Evolutionary conservation across 2,329 filamentous ascomycete species (phyloP).

Genomic region (Neopestalotiopsis rosae): DNA sequence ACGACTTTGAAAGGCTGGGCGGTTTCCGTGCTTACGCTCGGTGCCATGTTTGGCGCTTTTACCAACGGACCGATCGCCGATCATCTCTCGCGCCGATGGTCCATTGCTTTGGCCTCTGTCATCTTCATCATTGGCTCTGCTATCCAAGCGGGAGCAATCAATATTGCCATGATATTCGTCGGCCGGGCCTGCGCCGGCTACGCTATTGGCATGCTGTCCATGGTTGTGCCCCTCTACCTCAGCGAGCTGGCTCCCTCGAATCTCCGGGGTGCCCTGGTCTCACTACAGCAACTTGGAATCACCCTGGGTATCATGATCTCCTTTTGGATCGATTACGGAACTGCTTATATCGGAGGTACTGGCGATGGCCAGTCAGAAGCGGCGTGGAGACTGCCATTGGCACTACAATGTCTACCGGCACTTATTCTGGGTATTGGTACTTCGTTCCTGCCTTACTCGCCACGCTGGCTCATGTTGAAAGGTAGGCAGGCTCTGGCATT

Average conservation of each 20-base stretch:
- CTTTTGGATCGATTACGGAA: slow-evolving; percentile 49
- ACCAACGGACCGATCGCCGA: slow-evolving; percentile 46
- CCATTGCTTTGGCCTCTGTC: slow-evolving; percentile 40
- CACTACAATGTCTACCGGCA: slow-evolving; percentile 59
- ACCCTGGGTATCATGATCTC: slow-evolving; percentile 48
- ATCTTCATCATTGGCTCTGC: slow-evolving; percentile 19
- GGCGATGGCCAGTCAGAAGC: slow-evolving; percentile 48
- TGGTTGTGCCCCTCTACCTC: slow-evolving; percentile 38
- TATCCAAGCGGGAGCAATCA: slow-evolving; percentile 43
- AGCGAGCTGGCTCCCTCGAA: slow-evolving; percentile 51
- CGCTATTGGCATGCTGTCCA: slow-evolving; percentile 46
- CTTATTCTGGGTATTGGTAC: slow-evolving; percentile 36
- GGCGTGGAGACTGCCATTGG: slow-evolving; percentile 54
- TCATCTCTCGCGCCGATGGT: slow-evolving; percentile 38
- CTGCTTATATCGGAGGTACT: slow-evolving; percentile 47
- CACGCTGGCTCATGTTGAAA: slow-evolving; percentile 37
- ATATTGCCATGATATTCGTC: slow-evolving; percentile 44
- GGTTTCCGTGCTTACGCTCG: slow-evolving; percentile 52
- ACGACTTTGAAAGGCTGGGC: slow-evolving; percentile 58
- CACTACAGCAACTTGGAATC: slow-evolving; percentile 45
- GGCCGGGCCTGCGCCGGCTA: slow-evolving; percentile 50
- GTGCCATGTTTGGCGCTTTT: slow-evolving; percentile 55
- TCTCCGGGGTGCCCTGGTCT: slow-evolving; percentile 53
- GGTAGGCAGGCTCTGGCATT: neutral
- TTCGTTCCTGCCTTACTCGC: slow-evolving; percentile 37